Conservation (phyloP, 2,329 filamentous ascomycete species). For the Botryotinia calthae region DNA sequence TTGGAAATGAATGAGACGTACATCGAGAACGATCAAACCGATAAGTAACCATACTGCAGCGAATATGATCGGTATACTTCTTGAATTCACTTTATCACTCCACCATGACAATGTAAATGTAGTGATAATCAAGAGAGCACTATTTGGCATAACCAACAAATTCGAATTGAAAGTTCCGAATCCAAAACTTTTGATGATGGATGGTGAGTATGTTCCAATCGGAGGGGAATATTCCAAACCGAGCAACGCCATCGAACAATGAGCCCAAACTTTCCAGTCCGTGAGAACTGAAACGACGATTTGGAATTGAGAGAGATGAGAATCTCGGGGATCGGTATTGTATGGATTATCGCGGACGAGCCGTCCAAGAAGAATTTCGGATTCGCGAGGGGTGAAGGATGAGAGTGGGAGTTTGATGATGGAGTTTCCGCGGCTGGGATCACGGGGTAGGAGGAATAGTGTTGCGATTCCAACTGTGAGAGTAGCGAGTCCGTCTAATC, state of each 20-base stretch:
- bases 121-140: conserved; percentile 39
- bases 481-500: conserved; percentile 23
- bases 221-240: conserved; percentile 17
- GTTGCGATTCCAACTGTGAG: conserved; percentile 24
- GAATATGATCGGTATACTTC: conserved; percentile 20
- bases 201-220: conserved; percentile 18
- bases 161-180: conserved; percentile 45
- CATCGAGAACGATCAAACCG: conserved; percentile 18
- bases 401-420: conserved; percentile 14
- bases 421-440: conserved; percentile 17
- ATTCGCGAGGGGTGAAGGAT: conserved; percentile 11
- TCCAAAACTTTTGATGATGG: conserved; percentile 29
- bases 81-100: conserved; percentile 12
- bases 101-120: conserved; percentile 29
- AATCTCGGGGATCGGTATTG: conserved; percentile 16
- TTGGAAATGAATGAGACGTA: not conserved
- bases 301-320: conserved; percentile 19
- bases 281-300: conserved; percentile 15
- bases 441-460: conserved; percentile 16
- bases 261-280: conserved; percentile 20
- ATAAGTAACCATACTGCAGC: conserved; percentile 17
- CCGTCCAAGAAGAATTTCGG: conserved; percentile 11
- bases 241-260: conserved; percentile 19
- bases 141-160: conserved; percentile 46
- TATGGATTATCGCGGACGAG: conserved; percentile 17